Percentiles rank a stretch among this genome's conserved stretches.
Conservation (phyloP, 768 basidiomycete genomes). For the Russula emetica region DNA sequence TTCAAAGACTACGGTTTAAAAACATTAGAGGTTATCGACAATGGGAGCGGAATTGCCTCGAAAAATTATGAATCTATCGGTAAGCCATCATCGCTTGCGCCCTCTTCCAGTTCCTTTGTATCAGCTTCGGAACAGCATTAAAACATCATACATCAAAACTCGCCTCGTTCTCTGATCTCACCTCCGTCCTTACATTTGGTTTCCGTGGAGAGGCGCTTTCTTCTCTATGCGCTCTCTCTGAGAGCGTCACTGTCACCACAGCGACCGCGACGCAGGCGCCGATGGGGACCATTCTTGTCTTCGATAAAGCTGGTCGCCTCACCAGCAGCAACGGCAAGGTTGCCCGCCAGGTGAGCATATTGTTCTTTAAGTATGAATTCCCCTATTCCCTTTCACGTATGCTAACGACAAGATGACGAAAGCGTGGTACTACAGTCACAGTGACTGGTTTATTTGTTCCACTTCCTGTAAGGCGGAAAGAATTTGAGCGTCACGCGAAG, state of each 20-base stretch:
- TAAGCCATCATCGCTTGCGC: conserved; percentile 35
- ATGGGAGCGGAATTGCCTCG: conserved; percentile 80
- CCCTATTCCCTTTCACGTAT: not conserved
- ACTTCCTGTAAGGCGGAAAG: conserved; percentile 87
- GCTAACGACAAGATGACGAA: conserved; percentile 8
- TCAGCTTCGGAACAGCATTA: conserved; percentile 47
- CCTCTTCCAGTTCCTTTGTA: not conserved
- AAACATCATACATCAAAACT: conserved; percentile 96
- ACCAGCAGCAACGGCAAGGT: conserved; percentile 49
- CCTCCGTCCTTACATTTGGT: conserved; percentile 75
- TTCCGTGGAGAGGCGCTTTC: conserved; percentile 96
- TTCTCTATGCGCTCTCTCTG: conserved; percentile 82
- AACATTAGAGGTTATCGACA: conserved; percentile 84
- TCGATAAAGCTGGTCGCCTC: conserved; percentile 63
- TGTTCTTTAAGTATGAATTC: not conserved
- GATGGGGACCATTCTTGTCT: conserved; percentile 72
- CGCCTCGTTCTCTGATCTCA: conserved; percentile 65
- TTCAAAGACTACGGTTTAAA: conserved; percentile 86
- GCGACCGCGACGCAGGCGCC: conserved; percentile 68
- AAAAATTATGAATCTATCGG: conserved; percentile 77
- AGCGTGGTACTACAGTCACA: conserved; percentile 85
- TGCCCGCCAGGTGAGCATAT: conserved; percentile 65
- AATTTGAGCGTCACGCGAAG: conserved; percentile 83
- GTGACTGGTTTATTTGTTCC: conserved; percentile 70
- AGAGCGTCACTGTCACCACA: conserved; percentile 66